Percentiles rank a stretch among this genome's conserved stretches.
These are phyloP conservation scores for Straminergon stramineum DNA, from an alignment of 225 moss, liverwort and hornwort species.

Conservation along the genomic window DNA sequence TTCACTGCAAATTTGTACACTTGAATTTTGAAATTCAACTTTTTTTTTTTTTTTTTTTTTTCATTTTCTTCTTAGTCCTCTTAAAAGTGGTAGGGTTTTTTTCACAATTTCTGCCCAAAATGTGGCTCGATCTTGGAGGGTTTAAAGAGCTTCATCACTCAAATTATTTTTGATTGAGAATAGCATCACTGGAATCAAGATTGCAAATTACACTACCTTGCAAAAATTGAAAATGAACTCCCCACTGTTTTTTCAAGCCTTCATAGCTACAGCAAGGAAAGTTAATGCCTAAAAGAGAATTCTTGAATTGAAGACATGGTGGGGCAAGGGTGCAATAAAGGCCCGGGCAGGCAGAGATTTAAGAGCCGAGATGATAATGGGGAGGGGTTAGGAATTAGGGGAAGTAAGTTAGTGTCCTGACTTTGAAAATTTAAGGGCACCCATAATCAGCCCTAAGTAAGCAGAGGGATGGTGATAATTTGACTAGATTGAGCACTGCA, in stretches of 20 bases:
- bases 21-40: background rate
- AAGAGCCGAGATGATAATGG: constrained; percentile 23
- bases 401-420: constrained; percentile 10
- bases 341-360: background rate
- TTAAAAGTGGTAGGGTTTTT: background rate
- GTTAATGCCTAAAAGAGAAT: background rate
- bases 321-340: constrained; percentile 1
- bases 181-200: background rate
- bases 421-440: constrained; percentile 2
- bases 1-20: background rate
- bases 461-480: constrained; percentile 20
- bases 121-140: background rate
- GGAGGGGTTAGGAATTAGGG: background rate
- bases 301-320: constrained; percentile 10
- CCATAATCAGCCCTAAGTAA: constrained; percentile 40
- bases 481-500: constrained; percentile 37
- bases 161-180: background rate
- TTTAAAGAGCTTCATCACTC: too few relatives aligned
- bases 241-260: background rate
- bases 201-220: background rate
- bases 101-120: background rate
- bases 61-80: background rate
- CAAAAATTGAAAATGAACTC: too few relatives aligned
- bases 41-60: too few relatives aligned
- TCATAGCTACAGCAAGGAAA: background rate